These are phyloP conservation scores for Gossypium stocksii DNA, from an alignment of 345 rosid species.

Conservation along the genomic window DNA sequence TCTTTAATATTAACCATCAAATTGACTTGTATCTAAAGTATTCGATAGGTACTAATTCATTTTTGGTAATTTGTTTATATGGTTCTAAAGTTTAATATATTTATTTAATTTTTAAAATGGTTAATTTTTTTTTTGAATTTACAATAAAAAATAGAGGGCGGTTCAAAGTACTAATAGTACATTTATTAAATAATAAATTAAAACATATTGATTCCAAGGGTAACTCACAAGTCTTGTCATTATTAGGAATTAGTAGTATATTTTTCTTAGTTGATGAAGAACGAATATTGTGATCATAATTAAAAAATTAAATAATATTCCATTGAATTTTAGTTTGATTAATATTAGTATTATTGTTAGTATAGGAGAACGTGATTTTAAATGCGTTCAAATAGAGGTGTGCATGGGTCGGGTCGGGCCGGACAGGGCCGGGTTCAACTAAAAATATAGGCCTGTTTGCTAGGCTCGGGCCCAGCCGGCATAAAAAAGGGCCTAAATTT, in stretches of 20 bases:
- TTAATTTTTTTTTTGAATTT: not conserved
- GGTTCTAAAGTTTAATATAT: not conserved
- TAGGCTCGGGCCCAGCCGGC: too few relatives aligned
- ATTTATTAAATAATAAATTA: not conserved
- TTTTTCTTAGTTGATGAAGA: not conserved
- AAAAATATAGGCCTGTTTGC: too few relatives aligned
- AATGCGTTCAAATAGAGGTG: too few relatives aligned
- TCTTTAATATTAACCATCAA: too few relatives aligned
- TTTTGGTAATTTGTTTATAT: too few relatives aligned
- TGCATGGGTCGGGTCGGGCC: too few relatives aligned
- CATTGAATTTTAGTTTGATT: too few relatives aligned
- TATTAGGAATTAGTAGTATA: not conserved
- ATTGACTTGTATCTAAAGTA: too few relatives aligned
- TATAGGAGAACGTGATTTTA: rapidly evolving
- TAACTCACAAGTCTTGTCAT: not conserved
- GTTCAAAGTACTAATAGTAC: not conserved
- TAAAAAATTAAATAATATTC: not conserved
- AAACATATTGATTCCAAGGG: not conserved
- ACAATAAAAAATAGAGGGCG: not conserved
- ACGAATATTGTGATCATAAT: not conserved
- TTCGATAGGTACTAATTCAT: too few relatives aligned
- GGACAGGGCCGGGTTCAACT: too few relatives aligned
- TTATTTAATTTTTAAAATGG: not conserved
- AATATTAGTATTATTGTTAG: too few relatives aligned
- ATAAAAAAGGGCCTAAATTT: too few relatives aligned